These are phyloP conservation scores for Sarocladium brachiariae DNA, from an alignment of 2,329 filamentous ascomycete species.

Conservation along the genomic window DNA sequence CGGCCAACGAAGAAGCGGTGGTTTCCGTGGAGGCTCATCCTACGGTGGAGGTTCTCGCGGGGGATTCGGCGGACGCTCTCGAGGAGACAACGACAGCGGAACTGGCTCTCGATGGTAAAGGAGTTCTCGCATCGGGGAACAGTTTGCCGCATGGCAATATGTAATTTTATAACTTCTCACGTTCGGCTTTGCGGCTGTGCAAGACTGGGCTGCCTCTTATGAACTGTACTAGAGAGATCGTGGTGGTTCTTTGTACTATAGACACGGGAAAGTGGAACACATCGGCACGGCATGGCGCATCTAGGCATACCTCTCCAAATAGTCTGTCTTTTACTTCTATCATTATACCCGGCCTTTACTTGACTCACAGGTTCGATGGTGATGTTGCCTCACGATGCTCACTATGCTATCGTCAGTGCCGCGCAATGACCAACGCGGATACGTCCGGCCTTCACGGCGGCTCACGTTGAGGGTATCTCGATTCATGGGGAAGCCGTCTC, in stretches of 20 bases:
- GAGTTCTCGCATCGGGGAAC: neutral
- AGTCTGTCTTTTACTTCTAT: neutral
- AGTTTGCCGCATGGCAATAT: neutral
- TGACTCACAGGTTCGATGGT: too few relatives aligned
- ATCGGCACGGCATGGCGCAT: conserved; percentile 3
- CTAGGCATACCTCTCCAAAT: conserved; percentile 6
- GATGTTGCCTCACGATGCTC: neutral
- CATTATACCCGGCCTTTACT: neutral
- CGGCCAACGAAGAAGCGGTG: neutral
- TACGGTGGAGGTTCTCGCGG: conserved; percentile 6
- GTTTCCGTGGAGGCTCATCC: conserved; percentile 9
- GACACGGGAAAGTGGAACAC: neutral
- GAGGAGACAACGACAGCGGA: neutral
- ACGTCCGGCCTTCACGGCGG: too few relatives aligned
- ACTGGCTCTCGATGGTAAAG: neutral
- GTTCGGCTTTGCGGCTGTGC: neutral
- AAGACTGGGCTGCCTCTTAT: neutral
- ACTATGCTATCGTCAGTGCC: neutral
- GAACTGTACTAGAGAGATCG: neutral
- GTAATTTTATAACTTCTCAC: neutral
- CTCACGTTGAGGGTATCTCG: too few relatives aligned
- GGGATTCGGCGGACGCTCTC: neutral
- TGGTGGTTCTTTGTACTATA: conserved; percentile 6
- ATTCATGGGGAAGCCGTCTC: too few relatives aligned
- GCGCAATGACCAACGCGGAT: too few relatives aligned